Percentiles rank a stretch among this genome's conserved stretches.
phyloP scores from a whole-genome alignment of 495 filamentous ascomycete genomes.

The Pyronema domesticum region DNA sequence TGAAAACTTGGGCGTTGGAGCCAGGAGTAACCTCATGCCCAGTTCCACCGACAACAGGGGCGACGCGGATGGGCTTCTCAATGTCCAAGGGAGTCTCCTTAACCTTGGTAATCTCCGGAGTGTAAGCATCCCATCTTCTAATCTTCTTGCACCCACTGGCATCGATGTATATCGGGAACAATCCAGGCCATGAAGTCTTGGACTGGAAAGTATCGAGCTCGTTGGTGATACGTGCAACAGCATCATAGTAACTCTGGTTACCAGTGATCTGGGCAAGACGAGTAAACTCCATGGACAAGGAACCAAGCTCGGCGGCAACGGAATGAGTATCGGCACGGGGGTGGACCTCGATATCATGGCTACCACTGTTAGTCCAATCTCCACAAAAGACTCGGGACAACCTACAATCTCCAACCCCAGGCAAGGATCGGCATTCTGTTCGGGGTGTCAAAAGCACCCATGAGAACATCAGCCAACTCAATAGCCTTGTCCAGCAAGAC shows the following conservation, averaged over 20 bases:
- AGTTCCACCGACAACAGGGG: not conserved
- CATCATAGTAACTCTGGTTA: slow-evolving; percentile 81
- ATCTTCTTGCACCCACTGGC: slow-evolving; percentile 44
- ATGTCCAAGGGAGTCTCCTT: not conserved
- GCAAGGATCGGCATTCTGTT: slow-evolving; percentile 86
- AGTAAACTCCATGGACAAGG: slow-evolving; percentile 87
- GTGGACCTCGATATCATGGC: not conserved
- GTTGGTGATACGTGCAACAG: slow-evolving; percentile 78
- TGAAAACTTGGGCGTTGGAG: no score
- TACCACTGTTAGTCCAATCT: not conserved
- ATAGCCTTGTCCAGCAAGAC: slow-evolving; percentile 70
- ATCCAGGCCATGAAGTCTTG: slow-evolving; percentile 52
- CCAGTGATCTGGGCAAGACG: slow-evolving; percentile 80
- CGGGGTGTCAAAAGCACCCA: slow-evolving; percentile 79
- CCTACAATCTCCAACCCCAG: slow-evolving; percentile 36
- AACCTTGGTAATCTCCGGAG: not conserved
- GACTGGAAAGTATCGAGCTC: slow-evolving; percentile 65
- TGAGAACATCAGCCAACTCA: slow-evolving; percentile 59
- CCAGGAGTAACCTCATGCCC: not conserved
- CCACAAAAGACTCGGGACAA: not conserved
- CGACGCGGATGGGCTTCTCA: not conserved
- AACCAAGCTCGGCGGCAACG: slow-evolving; percentile 65
- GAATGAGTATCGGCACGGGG: not conserved
- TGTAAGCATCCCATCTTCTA: not conserved
- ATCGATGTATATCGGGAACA: slow-evolving; percentile 72